These are phyloP conservation scores for Lonicera japonica DNA, from an alignment of 129 eudicot species.

Conservation along the genomic window DNA sequence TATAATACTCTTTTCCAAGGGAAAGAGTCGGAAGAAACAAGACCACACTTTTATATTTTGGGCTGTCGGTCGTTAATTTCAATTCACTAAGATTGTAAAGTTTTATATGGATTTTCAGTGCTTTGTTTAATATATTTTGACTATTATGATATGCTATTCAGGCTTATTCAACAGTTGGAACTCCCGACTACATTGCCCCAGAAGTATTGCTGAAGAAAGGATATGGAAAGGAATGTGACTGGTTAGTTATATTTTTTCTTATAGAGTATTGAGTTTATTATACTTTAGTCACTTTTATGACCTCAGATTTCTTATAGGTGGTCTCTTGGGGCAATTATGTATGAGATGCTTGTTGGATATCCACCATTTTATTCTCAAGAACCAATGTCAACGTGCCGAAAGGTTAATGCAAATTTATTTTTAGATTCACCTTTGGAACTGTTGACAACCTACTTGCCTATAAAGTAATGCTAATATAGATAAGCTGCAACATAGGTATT, in stretches of 20 bases:
- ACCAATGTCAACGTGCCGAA: conserved; percentile 22
- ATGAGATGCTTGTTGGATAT: conserved; percentile 22
- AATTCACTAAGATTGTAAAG: not conserved
- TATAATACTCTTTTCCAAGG: no score
- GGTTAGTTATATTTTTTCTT: conserved; percentile 5
- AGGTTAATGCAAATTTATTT: conserved; percentile 6
- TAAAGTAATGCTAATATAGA: no score
- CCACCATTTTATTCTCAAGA: conserved; percentile 20
- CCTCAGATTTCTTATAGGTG: conserved; percentile 4
- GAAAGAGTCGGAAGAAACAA: no score
- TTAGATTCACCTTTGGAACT: not conserved
- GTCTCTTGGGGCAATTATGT: conserved; percentile 23
- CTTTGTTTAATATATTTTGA: conserved; percentile 1
- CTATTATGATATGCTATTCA: not conserved
- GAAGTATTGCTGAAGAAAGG: conserved; percentile 21
- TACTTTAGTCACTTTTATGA: not conserved
- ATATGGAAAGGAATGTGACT: conserved; percentile 24
- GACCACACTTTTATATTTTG: no score
- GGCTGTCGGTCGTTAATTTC: no score
- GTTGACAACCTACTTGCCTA: no score
- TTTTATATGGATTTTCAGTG: not conserved
- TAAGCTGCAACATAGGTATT: no score
- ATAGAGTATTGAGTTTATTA: no score
- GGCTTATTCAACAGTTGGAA: conserved; percentile 22
- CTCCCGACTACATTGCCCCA: conserved; percentile 19